Conservation (phyloP, 148 eudicot genomes). For the Chenopodium suecicum region DNA sequence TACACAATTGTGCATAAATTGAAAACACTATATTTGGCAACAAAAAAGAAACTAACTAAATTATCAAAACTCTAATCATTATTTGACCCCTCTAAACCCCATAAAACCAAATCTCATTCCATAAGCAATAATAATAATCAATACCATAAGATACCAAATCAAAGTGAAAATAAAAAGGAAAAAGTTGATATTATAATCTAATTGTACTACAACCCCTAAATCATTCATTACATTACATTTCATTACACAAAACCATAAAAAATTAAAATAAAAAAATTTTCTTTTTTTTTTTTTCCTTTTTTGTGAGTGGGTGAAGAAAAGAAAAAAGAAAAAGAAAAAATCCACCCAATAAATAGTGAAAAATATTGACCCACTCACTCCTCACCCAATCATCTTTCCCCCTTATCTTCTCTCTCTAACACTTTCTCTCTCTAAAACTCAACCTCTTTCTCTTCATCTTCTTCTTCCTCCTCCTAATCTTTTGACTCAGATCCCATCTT, state of each 20-base stretch:
- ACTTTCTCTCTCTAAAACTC: conserved; percentile 13
- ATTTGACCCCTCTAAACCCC: neutral
- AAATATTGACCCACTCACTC: conserved; percentile 19
- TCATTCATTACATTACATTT: no score
- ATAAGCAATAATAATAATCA: neutral
- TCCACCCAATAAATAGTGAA: neutral
- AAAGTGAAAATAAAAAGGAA: no score
- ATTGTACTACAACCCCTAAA: neutral
- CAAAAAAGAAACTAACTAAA: neutral
- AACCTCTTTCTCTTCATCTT: neutral
- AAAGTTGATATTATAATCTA: neutral
- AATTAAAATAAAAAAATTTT: no score
- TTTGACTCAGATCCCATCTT: conserved; percentile 11
- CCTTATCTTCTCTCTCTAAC: conserved; percentile 14
- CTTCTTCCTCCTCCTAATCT: conserved; percentile 2
- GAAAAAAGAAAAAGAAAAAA: neutral
- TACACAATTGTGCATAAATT: no score
- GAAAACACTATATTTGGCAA: no score
- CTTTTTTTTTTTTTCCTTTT: no score
- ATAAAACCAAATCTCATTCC: neutral
- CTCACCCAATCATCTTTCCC: conserved; percentile 35
- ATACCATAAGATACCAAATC: neutral
- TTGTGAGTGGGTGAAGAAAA: no score
- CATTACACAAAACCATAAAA: no score
- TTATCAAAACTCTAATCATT: neutral